These are phyloP conservation scores for Xylariaceae sp. DNA, from an alignment of 2,329 filamentous ascomycete species.

Conservation along the genomic window DNA sequence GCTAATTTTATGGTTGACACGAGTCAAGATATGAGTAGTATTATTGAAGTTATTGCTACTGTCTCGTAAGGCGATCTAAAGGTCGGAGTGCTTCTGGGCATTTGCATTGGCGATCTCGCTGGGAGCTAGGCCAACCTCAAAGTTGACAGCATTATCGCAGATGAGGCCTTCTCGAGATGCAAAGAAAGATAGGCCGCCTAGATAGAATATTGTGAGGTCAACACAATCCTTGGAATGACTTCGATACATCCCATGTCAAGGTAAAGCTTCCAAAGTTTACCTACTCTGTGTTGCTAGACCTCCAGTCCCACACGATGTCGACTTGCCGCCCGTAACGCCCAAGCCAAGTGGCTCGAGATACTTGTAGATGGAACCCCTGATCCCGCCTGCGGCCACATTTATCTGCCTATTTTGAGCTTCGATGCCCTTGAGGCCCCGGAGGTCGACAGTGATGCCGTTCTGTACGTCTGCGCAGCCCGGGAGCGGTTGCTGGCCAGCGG, in stretches of 20 bases:
- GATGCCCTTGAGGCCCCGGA: constrained; percentile 7
- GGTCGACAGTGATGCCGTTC: constrained; percentile 3
- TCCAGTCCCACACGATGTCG: constrained; percentile 3
- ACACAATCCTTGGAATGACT: no score
- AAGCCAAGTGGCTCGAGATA: constrained; percentile 3
- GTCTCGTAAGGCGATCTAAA: constrained; percentile 51
- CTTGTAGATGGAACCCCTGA: constrained; percentile 19
- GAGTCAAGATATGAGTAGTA: no score
- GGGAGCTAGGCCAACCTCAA: constrained; percentile 48
- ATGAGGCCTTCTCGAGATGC: constrained; percentile 47
- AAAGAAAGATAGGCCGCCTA: constrained; percentile 48
- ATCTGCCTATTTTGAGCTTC: background rate
- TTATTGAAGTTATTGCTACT: constrained; percentile 42
- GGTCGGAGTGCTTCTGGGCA: constrained; percentile 42
- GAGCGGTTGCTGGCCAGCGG: background rate
- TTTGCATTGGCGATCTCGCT: constrained; percentile 49
- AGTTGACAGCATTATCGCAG: constrained; percentile 46
- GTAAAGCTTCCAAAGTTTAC: no score
- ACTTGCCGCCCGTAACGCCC: constrained; percentile 9
- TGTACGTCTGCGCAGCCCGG: background rate
- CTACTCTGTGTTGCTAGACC: constrained; percentile 19
- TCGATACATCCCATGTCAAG: no score
- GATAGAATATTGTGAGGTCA: background rate
- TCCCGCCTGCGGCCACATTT: constrained; percentile 11
- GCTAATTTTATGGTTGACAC: no score